Conservation (phyloP, 176 grass and related monocot genomes). For the Tuctoria greenei region DNA sequence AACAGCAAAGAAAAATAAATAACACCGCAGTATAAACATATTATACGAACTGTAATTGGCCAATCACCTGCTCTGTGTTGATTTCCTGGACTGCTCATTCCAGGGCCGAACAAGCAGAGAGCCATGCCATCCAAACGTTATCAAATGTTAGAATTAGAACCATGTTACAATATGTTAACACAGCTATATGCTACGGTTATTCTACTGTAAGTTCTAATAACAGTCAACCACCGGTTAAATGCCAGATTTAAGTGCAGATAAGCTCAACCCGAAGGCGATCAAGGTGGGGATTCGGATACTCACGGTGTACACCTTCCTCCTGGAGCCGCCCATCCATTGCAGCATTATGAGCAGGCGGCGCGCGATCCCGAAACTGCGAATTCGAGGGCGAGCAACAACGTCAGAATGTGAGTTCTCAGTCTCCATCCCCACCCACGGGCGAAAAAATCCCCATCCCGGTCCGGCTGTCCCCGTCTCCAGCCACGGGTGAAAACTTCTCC, state of each 20-base stretch:
- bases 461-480: too few species aligned
- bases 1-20: not conserved
- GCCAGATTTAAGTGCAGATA: not conserved
- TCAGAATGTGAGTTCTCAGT: not conserved
- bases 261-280: not conserved
- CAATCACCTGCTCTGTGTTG: conserved; percentile 75
- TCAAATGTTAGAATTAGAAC: conserved; percentile 19
- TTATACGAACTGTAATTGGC: conserved; percentile 19
- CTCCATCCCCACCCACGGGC: not conserved
- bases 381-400: not conserved
- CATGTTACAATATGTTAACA: not conserved
- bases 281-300: conserved; percentile 35
- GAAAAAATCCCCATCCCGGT: not conserved
- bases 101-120: conserved; percentile 35
- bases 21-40: not conserved
- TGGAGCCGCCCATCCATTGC: conserved; percentile 84
- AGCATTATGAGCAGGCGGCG: conserved; percentile 51
- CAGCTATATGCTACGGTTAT: not conserved
- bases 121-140: conserved; percentile 12
- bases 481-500: not conserved
- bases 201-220: conserved; percentile 1
- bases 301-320: conserved; percentile 74
- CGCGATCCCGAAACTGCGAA: not conserved
- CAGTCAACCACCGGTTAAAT: not conserved
- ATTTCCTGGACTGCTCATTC: conserved; percentile 72